These are phyloP conservation scores for Scheffersomyces lignicola DNA, from an alignment of 1,139 yeast species.

Conservation along the genomic window DNA sequence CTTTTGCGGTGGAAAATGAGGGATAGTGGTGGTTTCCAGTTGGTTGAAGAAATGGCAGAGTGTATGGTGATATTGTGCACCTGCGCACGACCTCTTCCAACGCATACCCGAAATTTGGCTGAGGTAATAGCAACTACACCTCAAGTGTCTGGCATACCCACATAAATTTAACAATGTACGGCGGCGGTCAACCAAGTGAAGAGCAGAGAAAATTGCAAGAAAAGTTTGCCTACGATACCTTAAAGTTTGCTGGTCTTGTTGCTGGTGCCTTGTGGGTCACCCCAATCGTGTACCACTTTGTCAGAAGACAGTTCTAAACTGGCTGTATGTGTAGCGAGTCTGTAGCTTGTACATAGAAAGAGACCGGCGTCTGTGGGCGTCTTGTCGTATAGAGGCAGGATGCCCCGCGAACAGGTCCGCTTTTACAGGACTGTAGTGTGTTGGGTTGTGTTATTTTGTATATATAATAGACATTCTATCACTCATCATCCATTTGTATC, in stretches of 20 bases:
- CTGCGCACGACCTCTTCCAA: too few species aligned
- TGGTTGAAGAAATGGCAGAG: too few species aligned
- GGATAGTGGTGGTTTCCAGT: neutral
- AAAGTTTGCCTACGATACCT: constrained; percentile 63
- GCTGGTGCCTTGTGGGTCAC: constrained; percentile 81
- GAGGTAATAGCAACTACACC: too few species aligned
- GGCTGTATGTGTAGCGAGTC: too few species aligned
- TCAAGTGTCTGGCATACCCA: too few species aligned
- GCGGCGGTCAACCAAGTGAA: constrained; percentile 73
- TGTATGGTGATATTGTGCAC: too few species aligned
- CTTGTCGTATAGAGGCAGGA: neutral
- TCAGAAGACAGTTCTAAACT: constrained; percentile 55
- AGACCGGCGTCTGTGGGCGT: neutral
- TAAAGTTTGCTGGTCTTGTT: constrained; percentile 65
- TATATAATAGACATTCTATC: neutral
- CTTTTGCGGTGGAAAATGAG: neutral
- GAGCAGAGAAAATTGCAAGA: constrained; percentile 78
- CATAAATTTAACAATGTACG: constrained; percentile 83
- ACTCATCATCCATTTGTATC: constrained; percentile 25
- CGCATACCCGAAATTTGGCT: too few species aligned
- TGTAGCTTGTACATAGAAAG: neutral
- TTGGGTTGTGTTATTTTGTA: neutral
- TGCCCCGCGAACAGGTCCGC: neutral
- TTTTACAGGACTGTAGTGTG: neutral
- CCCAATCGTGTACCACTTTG: constrained; percentile 63